Evolutionary conservation across 352 stramenopile genomes (phyloP), one percentile per base, ranked within the genome.

Genomic region (Phytopythium chamaehyphon): DNA sequence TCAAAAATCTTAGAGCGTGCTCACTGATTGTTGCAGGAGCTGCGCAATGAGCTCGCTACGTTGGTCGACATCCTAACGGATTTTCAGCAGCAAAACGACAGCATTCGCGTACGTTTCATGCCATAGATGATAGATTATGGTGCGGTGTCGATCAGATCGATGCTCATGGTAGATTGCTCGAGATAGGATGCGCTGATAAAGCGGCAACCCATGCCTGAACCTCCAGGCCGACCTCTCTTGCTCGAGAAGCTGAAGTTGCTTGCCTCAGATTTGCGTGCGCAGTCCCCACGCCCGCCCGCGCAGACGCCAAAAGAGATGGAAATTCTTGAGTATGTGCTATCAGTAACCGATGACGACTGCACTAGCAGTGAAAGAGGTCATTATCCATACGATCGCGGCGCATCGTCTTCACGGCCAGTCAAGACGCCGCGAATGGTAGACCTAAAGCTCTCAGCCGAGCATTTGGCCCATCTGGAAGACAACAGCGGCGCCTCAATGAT

Each of bases 71-170:
- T 93, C 42, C 54, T 93, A 24, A 64, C 71, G 12, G 82, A 93
- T 52, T 93, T 86, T 21, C 82, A 93, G 57, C 76, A 86, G 45
- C 73, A 88, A 51, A 93, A 85, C 36, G 82, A 93, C 51, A 54
- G 55, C 23, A 85, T 93, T 52, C 68, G 82, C n/a, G 82, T 90
- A 53, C 31, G 69, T 61, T 6, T 26, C n/a, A 22, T 31, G 18
- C 14, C 47, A 31, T 24, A 28, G 21, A 15, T 10, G 21, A 15
- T 10, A 38, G 23, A 9, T 51, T 23, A 21, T 35, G 6, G 22
- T 12, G 16, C 40, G 40, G 28, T 11, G 12, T 46, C 19, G 15
- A 23, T 28, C 11, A 40, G 12, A 55, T 23, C 46, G 36, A 23
- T 31, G 12, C 26, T 10, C 12, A 22, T 19, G 56, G 23, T 56